A percentile compares a stretch with the other conserved stretches of the same genome.
Conservation (phyloP, 768 basidiomycete genomes). For the Kwoniella newhampshirensis region DNA sequence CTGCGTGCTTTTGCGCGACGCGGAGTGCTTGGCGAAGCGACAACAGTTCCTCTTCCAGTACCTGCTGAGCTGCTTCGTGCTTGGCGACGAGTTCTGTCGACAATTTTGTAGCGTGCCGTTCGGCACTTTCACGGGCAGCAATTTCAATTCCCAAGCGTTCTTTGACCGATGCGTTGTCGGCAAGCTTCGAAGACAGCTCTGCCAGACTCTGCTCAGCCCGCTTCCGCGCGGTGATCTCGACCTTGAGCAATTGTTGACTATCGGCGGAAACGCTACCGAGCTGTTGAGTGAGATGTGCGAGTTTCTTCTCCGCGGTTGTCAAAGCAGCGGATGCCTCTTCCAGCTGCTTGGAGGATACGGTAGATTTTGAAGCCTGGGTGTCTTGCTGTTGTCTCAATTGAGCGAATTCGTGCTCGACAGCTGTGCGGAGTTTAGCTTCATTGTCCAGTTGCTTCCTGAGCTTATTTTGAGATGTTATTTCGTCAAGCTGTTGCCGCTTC, state of each 20-base stretch:
- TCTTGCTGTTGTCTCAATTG: background rate
- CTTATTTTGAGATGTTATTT: no score
- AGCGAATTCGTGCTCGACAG: background rate
- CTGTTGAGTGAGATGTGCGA: no score
- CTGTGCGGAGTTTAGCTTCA: background rate
- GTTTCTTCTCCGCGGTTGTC: no score
- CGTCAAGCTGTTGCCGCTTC: background rate
- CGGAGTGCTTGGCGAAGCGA: constrained; percentile 12
- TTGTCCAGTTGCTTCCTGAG: background rate
- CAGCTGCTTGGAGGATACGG: background rate
- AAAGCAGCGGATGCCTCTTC: background rate
- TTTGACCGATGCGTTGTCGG: background rate
- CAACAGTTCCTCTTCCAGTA: constrained; percentile 11
- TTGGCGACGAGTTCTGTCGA: constrained; percentile 6
- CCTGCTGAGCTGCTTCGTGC: constrained; percentile 13
- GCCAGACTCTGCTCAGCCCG: constrained; percentile 1
- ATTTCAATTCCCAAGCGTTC: constrained; percentile 1
- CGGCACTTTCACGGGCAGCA: constrained; percentile 9
- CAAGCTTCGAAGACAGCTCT: background rate
- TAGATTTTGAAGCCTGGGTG: background rate
- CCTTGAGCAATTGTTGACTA: no score
- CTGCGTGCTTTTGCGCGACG: constrained; percentile 1
- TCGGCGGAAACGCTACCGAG: no score
- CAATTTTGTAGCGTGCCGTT: constrained; percentile 1
- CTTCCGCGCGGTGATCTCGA: background rate